phyloP scores from a whole-genome alignment of 257 asterid genomes.

The Buddleja alternifolia region DNA sequence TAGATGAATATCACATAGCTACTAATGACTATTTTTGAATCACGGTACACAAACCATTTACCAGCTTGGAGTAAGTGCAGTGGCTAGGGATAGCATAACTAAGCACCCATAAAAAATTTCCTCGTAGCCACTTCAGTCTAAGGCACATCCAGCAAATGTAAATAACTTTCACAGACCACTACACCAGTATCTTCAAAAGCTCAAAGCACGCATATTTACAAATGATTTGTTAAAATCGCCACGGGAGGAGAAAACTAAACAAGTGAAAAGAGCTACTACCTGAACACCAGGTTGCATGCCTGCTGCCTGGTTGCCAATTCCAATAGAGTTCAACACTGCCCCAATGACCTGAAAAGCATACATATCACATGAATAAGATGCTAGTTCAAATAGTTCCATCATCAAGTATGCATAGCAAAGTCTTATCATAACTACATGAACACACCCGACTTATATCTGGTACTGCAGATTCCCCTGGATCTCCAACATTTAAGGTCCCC shows the following conservation, averaged over 20 bases:
- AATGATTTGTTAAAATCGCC: background rate
- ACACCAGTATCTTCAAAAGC: too few relatives aligned
- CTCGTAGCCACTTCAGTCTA: too few relatives aligned
- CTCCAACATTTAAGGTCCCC: conserved; percentile 88
- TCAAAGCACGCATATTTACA: background rate
- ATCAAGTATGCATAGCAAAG: conserved; percentile 4
- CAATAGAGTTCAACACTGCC: conserved; percentile 78
- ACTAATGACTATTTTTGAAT: background rate
- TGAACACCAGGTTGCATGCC: conserved; percentile 65
- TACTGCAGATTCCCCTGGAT: conserved; percentile 66
- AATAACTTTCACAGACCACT: too few relatives aligned
- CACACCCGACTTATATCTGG: conserved; percentile 86
- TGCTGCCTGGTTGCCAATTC: conserved; percentile 66
- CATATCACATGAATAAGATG: conserved; percentile 17
- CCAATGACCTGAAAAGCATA: conserved; percentile 70
- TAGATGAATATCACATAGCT: background rate
- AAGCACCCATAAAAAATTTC: too few relatives aligned
- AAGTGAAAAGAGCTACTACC: conserved; percentile 60
- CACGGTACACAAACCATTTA: too few relatives aligned
- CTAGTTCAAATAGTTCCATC: conserved; percentile 5
- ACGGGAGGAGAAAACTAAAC: background rate
- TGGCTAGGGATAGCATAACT: too few relatives aligned
- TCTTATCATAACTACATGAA: conserved; percentile 21
- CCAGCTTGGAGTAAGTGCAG: too few relatives aligned
- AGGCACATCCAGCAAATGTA: too few relatives aligned